A percentile compares a stretch with the other conserved stretches of the same genome.
These are phyloP conservation scores for Suillus weaverae DNA, from an alignment of 768 basidiomycete genomes.

Conservation along the genomic window DNA sequence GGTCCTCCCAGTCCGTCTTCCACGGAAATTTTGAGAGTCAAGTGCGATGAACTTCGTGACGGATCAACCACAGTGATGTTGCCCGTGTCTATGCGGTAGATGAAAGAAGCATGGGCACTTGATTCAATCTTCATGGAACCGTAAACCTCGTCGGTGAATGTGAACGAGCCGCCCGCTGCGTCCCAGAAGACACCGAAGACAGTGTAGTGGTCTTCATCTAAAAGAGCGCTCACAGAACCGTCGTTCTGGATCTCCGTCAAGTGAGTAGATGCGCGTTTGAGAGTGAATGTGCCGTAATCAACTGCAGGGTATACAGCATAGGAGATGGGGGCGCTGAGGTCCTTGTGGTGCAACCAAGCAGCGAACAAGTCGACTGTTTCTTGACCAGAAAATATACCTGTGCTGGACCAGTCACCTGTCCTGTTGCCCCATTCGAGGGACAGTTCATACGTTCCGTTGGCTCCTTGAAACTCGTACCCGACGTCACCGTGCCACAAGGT, in stretches of 20 bases:
- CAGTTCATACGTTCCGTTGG: slow-evolving; percentile 24
- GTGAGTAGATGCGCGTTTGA: slow-evolving; percentile 33
- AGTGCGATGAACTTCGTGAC: slow-evolving; percentile 46
- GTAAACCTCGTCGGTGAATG: slow-evolving; percentile 30
- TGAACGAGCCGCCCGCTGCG: slow-evolving; percentile 41
- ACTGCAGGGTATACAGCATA: slow-evolving; percentile 61
- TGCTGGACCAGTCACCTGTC: slow-evolving; percentile 59
- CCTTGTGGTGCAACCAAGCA: slow-evolving; percentile 55
- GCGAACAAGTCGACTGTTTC: slow-evolving; percentile 62
- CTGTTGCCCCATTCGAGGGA: slow-evolving; percentile 47
- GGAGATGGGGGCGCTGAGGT: slow-evolving; percentile 36
- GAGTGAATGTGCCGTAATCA: slow-evolving; percentile 36
- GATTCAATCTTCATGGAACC: slow-evolving; percentile 36
- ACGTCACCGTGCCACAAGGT: slow-evolving; percentile 66
- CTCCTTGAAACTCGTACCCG: slow-evolving; percentile 56
- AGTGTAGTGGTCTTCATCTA: slow-evolving; percentile 41
- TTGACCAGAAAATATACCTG: slow-evolving; percentile 64
- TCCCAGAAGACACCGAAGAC: slow-evolving; percentile 62
- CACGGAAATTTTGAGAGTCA: slow-evolving; percentile 39
- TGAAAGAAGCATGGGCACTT: slow-evolving; percentile 43
- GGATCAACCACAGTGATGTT: slow-evolving; percentile 64
- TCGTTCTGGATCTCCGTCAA: slow-evolving; percentile 49
- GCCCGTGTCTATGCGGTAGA: slow-evolving; percentile 44
- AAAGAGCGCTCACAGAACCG: slow-evolving; percentile 47
- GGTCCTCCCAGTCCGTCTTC: slow-evolving; percentile 16